Conservation (phyloP, 352 stramenopile genomes). For the Thalassiosira hispida region DNA sequence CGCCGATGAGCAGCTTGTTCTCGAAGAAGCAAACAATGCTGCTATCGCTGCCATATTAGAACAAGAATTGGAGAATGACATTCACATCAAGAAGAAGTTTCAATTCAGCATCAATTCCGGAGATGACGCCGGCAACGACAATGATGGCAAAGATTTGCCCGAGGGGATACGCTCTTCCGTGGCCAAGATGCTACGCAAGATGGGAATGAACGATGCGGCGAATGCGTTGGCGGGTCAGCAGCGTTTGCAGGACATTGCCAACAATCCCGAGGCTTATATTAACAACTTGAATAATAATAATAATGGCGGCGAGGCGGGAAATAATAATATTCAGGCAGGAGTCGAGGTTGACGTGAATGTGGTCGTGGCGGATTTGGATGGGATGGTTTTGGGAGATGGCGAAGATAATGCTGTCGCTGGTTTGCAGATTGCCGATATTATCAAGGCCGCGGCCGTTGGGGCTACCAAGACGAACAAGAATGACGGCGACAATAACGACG, state of each 20-base stretch:
- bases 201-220: constrained; percentile 37
- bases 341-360: not conserved
- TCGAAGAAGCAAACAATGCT: no score
- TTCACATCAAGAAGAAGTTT: constrained; percentile 12
- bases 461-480: constrained; percentile 16
- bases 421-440: constrained; percentile 25
- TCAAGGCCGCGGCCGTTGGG: constrained; percentile 35
- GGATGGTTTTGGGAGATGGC: no score
- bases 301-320: not conserved
- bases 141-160: not conserved
- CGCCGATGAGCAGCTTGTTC: not conserved
- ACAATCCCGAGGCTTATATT: constrained; percentile 1
- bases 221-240: not conserved
- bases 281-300: not conserved
- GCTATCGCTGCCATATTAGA: no score
- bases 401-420: not conserved
- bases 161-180: constrained; percentile 22
- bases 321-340: no score
- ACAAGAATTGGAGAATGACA: not conserved
- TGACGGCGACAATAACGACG: constrained; percentile 15
- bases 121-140: not conserved
- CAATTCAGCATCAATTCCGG: constrained; percentile 14
- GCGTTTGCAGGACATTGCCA: not conserved
- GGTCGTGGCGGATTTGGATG: not conserved
- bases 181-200: constrained; percentile 28